Percentiles rank a stretch among this genome's conserved stretches.
These are phyloP conservation scores for Puya raimondii DNA, from an alignment of 176 grass and related monocot genomes.

Conservation along the genomic window DNA sequence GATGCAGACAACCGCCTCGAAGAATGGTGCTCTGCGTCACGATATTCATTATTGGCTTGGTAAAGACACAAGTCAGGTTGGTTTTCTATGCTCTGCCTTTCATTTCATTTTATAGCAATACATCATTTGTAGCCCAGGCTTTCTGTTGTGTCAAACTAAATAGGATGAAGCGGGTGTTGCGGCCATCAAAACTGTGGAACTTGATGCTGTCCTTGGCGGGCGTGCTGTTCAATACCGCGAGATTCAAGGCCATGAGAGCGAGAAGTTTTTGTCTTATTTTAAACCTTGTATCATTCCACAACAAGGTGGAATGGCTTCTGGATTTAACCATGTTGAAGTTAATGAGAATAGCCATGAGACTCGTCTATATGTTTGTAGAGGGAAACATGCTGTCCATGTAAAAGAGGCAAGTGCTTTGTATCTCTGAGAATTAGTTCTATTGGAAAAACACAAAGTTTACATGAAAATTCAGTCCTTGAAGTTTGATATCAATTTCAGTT, in stretches of 20 bases:
- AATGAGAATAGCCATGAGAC: slow-evolving; percentile 24
- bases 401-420: slow-evolving; percentile 23
- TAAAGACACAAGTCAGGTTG: slow-evolving; percentile 82
- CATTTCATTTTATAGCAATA: not conserved
- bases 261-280: slow-evolving; percentile 28
- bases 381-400: slow-evolving; percentile 8
- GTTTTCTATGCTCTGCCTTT: slow-evolving; percentile 2
- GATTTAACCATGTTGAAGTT: slow-evolving; percentile 22
- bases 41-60: slow-evolving; percentile 93
- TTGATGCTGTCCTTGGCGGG: slow-evolving; percentile 22
- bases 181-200: slow-evolving; percentile 27
- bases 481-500: no score
- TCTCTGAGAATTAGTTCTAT: not conserved
- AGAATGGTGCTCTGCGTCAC: slow-evolving; percentile 50
- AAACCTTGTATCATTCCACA: slow-evolving; percentile 33
- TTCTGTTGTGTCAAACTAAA: not conserved
- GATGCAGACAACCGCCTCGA: slow-evolving; percentile 58
- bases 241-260: slow-evolving; percentile 25
- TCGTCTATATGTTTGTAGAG: slow-evolving; percentile 22
- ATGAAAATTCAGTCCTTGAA: no score
- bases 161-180: slow-evolving; percentile 32
- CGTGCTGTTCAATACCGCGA: slow-evolving; percentile 23
- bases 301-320: slow-evolving; percentile 24
- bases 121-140: not conserved
- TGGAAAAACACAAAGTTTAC: no score